Conservation (phyloP, 1,284 basidiomycete genomes). For the Schizopora paradoxa region DNA sequence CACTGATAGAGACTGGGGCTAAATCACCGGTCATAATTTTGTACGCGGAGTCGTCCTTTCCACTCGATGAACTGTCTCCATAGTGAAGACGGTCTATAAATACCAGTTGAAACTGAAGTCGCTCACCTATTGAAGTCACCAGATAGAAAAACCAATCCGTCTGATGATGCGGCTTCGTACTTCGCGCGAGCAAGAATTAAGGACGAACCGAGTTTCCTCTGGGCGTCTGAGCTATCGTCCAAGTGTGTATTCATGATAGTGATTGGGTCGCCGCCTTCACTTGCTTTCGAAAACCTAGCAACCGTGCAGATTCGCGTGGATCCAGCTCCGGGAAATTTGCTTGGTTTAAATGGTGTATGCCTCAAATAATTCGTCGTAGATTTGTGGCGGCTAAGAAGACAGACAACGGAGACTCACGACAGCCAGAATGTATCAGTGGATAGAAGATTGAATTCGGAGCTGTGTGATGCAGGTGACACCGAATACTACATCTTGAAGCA, state of each 20-base stretch:
- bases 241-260: slow-evolving; percentile 48
- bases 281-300: slow-evolving; percentile 32
- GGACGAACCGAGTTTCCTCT: slow-evolving; percentile 46
- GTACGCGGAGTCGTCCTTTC: slow-evolving; percentile 40
- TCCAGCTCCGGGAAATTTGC: slow-evolving; percentile 50
- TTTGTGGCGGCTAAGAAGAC: background rate
- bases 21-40: slow-evolving; percentile 40
- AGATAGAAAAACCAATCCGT: slow-evolving; percentile 40
- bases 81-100: background rate
- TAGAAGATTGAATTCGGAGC: slow-evolving; percentile 35
- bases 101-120: background rate
- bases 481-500: background rate
- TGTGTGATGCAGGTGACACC: slow-evolving; percentile 18
- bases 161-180: slow-evolving; percentile 39
- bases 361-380: slow-evolving; percentile 21
- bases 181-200: slow-evolving; percentile 44
- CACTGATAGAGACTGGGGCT: slow-evolving; percentile 37
- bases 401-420: slow-evolving; percentile 37
- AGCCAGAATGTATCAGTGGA: slow-evolving; percentile 52
- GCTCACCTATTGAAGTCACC: slow-evolving; percentile 51
- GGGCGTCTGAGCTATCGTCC: slow-evolving; percentile 49
- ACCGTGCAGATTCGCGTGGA: slow-evolving; percentile 47
- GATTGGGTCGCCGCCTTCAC: slow-evolving; percentile 28
- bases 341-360: slow-evolving; percentile 44
- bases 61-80: background rate